Percentiles rank a stretch among this genome's conserved stretches.
These are phyloP conservation scores for Diplosphaera chodatii DNA, from an alignment of 139 green algal genomes.

Conservation along the genomic window DNA sequence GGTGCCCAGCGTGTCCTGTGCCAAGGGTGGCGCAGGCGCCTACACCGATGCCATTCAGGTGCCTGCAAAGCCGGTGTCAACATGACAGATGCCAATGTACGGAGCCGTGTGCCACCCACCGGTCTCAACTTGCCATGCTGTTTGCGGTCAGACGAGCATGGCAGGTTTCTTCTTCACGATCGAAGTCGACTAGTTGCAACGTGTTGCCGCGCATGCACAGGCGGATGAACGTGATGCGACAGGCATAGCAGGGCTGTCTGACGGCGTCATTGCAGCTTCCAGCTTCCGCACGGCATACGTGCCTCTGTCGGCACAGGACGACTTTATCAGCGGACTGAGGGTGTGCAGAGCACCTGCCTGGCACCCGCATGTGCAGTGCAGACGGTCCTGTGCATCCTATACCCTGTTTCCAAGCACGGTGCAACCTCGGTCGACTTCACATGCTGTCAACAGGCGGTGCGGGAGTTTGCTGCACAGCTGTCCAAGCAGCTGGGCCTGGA, in stretches of 20 bases:
- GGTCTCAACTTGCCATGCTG: too few relatives aligned
- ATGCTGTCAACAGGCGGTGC: conserved; percentile 21
- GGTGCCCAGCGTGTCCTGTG: conserved; percentile 55
- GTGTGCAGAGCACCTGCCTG: conserved; percentile 1
- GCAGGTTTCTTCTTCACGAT: too few relatives aligned
- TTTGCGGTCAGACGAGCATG: too few relatives aligned
- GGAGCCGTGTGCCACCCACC: too few relatives aligned
- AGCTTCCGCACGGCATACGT: conserved; percentile 81
- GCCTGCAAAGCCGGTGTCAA: too few relatives aligned
- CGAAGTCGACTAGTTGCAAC: too few relatives aligned
- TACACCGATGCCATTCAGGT: conserved; percentile 54
- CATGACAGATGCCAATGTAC: too few relatives aligned
- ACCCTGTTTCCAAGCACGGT: too few relatives aligned
- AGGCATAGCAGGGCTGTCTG: conserved; percentile 28
- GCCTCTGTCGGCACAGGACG: conserved; percentile 62
- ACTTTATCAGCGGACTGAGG: conserved; percentile 78
- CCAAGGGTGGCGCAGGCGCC: conserved; percentile 72
- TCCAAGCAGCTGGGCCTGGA: conserved; percentile 43
- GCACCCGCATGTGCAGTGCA: too few relatives aligned
- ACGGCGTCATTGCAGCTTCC: conserved; percentile 51
- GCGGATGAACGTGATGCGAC: conserved; percentile 14
- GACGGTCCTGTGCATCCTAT: too few relatives aligned
- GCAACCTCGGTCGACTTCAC: too few relatives aligned
- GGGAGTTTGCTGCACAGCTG: conserved; percentile 12
- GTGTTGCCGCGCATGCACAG: neutral